Evolutionary conservation across 2,329 filamentous ascomycete genomes (phyloP).

Genomic region (Didymellaceae sp.): DNA sequence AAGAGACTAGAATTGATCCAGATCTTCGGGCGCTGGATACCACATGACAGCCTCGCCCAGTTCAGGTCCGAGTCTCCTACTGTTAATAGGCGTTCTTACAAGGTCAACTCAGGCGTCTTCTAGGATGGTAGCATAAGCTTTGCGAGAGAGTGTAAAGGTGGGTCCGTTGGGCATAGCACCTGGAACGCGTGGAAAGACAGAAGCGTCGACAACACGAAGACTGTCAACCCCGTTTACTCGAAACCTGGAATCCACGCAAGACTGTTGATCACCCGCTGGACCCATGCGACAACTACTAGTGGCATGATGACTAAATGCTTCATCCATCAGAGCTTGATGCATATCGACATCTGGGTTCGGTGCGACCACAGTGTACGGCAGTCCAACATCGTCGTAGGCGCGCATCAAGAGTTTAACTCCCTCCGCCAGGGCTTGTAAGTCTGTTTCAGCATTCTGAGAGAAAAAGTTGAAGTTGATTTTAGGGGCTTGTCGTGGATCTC

Average conservation of each 20-base stretch:
- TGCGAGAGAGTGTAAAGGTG: constrained; percentile 17
- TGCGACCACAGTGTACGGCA: constrained; percentile 1
- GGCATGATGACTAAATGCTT: constrained; percentile 23
- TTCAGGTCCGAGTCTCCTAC: too few species aligned
- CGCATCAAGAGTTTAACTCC: constrained; percentile 12
- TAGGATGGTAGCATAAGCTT: constrained; percentile 16
- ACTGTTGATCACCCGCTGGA: not conserved
- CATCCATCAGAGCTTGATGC: constrained; percentile 9
- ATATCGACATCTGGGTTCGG: constrained; percentile 2
- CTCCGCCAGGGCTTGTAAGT: constrained; percentile 16
- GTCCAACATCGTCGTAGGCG: constrained; percentile 1
- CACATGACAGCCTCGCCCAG: too few species aligned
- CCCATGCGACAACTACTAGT: constrained; percentile 18
- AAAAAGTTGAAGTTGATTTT: constrained; percentile 52
- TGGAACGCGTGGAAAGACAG: constrained; percentile 60
- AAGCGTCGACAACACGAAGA: constrained; percentile 67
- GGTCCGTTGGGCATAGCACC: constrained; percentile 16
- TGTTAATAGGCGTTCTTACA: too few species aligned
- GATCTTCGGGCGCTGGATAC: too few species aligned
- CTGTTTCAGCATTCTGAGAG: constrained; percentile 2
- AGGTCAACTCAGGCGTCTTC: constrained; percentile 2
- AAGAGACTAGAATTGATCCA: too few species aligned
- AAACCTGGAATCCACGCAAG: constrained; percentile 23
- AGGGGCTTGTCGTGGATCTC: constrained; percentile 66
- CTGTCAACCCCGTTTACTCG: constrained; percentile 46